A percentile compares a stretch with the other conserved stretches of the same genome.
Evolutionary conservation across 306 rosid genomes (phyloP).

Genomic region (Crotalaria pallida): DNA sequence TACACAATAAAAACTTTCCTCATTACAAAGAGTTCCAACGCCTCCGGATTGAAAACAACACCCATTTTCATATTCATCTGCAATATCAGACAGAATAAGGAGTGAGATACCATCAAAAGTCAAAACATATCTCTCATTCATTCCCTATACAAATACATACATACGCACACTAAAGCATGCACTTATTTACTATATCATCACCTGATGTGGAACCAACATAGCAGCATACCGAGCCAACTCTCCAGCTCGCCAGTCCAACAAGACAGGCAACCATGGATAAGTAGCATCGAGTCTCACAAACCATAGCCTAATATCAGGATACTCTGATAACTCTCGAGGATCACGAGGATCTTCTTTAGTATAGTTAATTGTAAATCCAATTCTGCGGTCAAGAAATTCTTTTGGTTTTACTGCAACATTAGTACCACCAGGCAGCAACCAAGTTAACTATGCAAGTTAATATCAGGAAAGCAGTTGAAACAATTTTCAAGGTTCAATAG

Average conservation of each 20-base stretch:
- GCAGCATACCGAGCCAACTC: slow-evolving; percentile 94
- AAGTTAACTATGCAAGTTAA: slow-evolving; percentile 5
- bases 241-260: slow-evolving; percentile 92
- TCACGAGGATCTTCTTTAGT: slow-evolving; percentile 67
- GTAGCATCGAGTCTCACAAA: slow-evolving; percentile 85
- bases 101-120: not conserved
- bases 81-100: slow-evolving; percentile 7
- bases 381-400: slow-evolving; percentile 64
- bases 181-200: slow-evolving; percentile 16
- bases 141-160: not conserved
- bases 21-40: slow-evolving; percentile 80
- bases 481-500: not conserved
- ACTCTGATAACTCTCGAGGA: slow-evolving; percentile 73
- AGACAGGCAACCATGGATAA: slow-evolving; percentile 89
- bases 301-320: slow-evolving; percentile 84
- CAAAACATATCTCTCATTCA: not conserved
- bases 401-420: slow-evolving; percentile 57
- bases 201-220: slow-evolving; percentile 98
- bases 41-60: slow-evolving; percentile 89
- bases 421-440: slow-evolving; percentile 6
- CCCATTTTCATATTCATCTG: slow-evolving; percentile 95
- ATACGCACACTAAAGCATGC: not conserved
- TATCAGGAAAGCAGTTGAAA: not conserved
- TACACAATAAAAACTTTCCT: slow-evolving; percentile 73
- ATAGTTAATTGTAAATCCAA: slow-evolving; percentile 81